Evolutionary conservation across 2,329 filamentous ascomycete species (phyloP).

Genomic region (Cercospora canescens): DNA sequence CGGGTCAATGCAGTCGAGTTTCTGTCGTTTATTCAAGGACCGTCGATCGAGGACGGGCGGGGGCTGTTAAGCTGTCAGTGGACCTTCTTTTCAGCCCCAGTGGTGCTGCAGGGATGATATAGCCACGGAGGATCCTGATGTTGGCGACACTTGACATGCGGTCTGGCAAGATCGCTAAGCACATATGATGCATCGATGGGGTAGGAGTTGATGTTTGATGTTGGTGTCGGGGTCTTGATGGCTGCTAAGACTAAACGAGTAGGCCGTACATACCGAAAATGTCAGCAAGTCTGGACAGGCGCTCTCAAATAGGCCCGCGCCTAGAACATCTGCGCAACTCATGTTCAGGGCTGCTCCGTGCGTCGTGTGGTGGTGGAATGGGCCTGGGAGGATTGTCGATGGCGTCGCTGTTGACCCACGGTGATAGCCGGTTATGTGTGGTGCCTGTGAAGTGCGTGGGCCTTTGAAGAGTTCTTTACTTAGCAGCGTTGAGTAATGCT

Average conservation of each 20-base stretch:
- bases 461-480: not conserved
- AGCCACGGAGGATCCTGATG: not conserved
- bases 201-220: not conserved
- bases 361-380: not conserved
- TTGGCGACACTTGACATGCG: not conserved
- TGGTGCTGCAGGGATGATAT: not conserved
- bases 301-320: slow-evolving; percentile 4
- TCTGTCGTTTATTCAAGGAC: slow-evolving; percentile 7
- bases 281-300: slow-evolving; percentile 2
- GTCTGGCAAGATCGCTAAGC: slow-evolving; percentile 4
- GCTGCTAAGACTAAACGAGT: not conserved
- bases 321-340: slow-evolving; percentile 4
- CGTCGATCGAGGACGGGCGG: slow-evolving; percentile 4
- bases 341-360: not conserved
- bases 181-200: not conserved
- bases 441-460: not conserved
- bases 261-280: slow-evolving; percentile 6
- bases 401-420: not conserved
- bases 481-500: not conserved
- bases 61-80: slow-evolving; percentile 9
- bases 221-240: not conserved
- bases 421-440: not conserved
- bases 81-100: not conserved
- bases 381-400: not conserved
- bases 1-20: slow-evolving; percentile 7